Evolutionary conservation across 2,329 filamentous ascomycete genomes (phyloP), one percentile per base, ranked within the genome.

Genomic region (Chaetomium globosum): DNA sequence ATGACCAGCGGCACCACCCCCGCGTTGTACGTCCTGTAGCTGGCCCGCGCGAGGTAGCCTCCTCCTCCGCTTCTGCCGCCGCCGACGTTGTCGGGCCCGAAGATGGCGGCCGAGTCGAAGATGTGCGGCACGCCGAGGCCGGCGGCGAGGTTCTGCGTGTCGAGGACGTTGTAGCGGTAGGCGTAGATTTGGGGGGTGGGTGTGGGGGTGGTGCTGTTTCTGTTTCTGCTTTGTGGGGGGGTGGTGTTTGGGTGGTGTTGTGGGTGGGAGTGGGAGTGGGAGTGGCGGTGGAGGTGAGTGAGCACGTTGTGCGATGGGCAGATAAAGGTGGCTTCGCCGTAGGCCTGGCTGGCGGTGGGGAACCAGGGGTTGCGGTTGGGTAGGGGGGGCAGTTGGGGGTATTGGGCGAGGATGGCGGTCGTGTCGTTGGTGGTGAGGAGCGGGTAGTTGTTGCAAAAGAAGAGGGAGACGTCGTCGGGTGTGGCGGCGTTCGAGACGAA

Each of bases 141-240:
- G 0, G 63, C 36, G 6, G 74, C 75, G 0, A 69, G 59, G 68
- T 77, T 75, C 19, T 71, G 66, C 1, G 70, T 64, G 72, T 83
- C 81, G 46, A 72, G 71, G 26, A 85, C 80, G 73, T 83, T 79
- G 76, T 80, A 85, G 48, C 79, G 79, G 73, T 85, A 85, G 30
- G 77, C 76, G 77, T 80, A 85, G 19, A 77, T 52, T 26, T 55
- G 2, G 26, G 4, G 26, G 26, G 26, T 26, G 26, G 26, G 26
- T n/a, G n/a, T n/a, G 26, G 26, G 26, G n/a, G n/a, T n/a, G n/a
- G n/a, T n/a, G n/a, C n/a, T 62, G 36, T 59, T 46, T 19, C 6
- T 31, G 31, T 31, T 55, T 23, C 2, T 9, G n/a, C 16, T 31
- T n/a, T 10, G 8, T 43, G 56, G 58, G 43, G 31, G 55, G 59